Conservation (phyloP, 805 yeast genomes). For the Komagataella pseudopastoris region DNA sequence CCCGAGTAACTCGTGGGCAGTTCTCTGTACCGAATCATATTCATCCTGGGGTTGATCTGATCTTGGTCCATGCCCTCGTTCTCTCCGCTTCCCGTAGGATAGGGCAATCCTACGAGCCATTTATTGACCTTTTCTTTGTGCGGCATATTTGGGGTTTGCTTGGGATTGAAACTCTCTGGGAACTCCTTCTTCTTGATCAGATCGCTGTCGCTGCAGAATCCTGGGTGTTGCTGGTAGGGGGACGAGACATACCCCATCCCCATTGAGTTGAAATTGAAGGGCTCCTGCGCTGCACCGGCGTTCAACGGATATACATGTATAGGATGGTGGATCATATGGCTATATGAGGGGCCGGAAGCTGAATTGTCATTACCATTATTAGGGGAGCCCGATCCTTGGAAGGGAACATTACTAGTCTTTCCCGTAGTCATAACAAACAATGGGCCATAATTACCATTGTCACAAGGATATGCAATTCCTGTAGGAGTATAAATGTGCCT, state of each 20-base stretch:
- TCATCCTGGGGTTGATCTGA: neutral
- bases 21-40: neutral
- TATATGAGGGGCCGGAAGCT: neutral
- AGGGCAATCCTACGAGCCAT: slow-evolving; percentile 55
- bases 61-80: neutral
- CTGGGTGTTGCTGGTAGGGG: neutral
- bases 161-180: slow-evolving; percentile 45
- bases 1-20: slow-evolving; percentile 30
- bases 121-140: slow-evolving; percentile 47
- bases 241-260: neutral
- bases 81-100: slow-evolving; percentile 22
- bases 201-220: neutral
- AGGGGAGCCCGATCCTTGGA: neutral
- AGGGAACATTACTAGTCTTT: neutral
- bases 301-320: neutral
- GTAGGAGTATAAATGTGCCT: neutral
- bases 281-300: neutral
- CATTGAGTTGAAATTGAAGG: neutral
- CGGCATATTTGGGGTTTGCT: slow-evolving; percentile 49
- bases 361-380: neutral
- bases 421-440: neutral
- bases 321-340: neutral
- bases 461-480: neutral
- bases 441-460: neutral
- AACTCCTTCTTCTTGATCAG: slow-evolving; percentile 10